A percentile compares a stretch with the other conserved stretches of the same genome.
These are phyloP conservation scores for Volvox carteri DNA, from an alignment of 163 green algal species.

Conservation along the genomic window DNA sequence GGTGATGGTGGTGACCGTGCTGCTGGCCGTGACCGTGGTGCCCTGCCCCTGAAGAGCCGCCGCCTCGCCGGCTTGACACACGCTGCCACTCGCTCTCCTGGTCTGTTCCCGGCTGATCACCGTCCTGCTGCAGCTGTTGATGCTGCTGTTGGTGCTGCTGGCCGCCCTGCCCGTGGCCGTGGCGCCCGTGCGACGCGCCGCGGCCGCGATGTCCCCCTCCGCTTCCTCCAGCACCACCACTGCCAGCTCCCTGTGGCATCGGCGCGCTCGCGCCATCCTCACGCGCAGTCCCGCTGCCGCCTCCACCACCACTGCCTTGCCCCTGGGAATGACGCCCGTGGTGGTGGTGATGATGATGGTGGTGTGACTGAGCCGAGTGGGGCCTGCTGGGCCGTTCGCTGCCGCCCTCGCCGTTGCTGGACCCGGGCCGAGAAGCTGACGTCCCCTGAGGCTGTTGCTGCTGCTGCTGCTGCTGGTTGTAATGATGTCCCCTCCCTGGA, in stretches of 20 bases:
- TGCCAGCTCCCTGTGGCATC: background rate
- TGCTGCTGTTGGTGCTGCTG: slow-evolving; percentile 19
- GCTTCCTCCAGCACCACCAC: no score
- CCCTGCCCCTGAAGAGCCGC: background rate
- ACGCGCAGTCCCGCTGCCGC: background rate
- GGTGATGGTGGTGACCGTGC: slow-evolving; percentile 3
- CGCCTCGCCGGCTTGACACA: slow-evolving; percentile 23
- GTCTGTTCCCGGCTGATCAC: background rate
- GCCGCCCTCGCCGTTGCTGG: background rate
- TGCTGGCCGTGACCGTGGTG: slow-evolving; percentile 20
- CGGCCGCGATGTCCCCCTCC: background rate
- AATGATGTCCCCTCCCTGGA: background rate
- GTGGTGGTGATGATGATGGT: background rate
- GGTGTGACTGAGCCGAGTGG: background rate
- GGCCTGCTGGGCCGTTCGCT: slow-evolving; percentile 4
- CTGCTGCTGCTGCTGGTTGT: slow-evolving; percentile 2
- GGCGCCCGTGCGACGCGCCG: background rate
- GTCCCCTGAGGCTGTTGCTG: background rate
- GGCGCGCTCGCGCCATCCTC: background rate
- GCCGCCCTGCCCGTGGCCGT: background rate
- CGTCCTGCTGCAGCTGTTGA: background rate
- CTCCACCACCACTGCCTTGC: background rate
- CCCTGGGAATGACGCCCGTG: slow-evolving; percentile 18
- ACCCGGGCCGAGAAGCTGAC: background rate
- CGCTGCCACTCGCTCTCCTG: slow-evolving; percentile 42